Base-by-base conservation (phyloP, 306 rosid genomes). In the Cucumis hystrix region DNA sequence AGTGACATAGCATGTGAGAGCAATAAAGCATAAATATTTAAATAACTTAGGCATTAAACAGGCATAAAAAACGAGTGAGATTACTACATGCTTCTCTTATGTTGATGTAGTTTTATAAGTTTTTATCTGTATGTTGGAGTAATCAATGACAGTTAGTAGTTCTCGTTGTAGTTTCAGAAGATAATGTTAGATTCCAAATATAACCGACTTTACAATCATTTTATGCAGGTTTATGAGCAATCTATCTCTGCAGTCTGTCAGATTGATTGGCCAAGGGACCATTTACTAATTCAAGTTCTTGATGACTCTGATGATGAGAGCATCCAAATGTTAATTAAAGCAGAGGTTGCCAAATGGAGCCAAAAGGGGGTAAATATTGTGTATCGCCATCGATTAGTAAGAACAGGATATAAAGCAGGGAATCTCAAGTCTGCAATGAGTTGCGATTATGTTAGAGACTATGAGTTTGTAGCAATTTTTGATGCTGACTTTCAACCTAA, bases 331-430 rank as follows among this genome's bases (percentile, higher is more conserved):
- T 83, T 94, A 74, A 94, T 94, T 75, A 86, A 91, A 83, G 82
- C 81, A 7, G 98, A 91, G 87, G 98, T 91, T 81, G 64, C 83
- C 76, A 83, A 85, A 74, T 94, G 98, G 98, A 91, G 60, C 78
- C 96, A 87, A 78, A 94, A 82, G 87, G 98, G 97, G 66, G 37
- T 90, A 78, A 90, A 91, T 82, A 89, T 94, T 81, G 79, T 88
- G 79, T 94, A 94, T 79, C 78, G 91, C 78, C 98, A 94, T 86
- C 96, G 98, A n/a, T 76, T 85, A 56, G 18, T 85, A 79, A 86
- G 98, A 87, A 94, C 97, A 7, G 97, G 98, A 81, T 94, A 94
- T 80, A 91, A 94, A 88, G 98, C 98, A 16, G 98, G 98, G 84
- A 94, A 94, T 85, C 97, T 91, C 80, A 91, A 94, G 67, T 94